Evolutionary conservation across 352 stramenopile species (phyloP).

Genomic region (Pythium rhizo-oryzae): DNA sequence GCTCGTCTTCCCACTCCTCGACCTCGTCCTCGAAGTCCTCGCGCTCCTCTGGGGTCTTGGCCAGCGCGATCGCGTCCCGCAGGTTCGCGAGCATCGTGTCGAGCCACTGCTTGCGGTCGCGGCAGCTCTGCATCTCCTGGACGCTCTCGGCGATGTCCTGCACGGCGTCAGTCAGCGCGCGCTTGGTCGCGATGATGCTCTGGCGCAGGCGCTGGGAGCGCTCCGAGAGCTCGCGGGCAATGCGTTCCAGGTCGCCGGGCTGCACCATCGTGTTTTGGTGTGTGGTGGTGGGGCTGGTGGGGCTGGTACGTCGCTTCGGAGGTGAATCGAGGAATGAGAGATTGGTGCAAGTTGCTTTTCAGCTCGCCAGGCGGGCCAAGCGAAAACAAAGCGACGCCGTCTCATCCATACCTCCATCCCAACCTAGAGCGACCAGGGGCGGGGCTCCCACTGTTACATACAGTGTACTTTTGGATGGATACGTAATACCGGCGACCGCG

Average conservation of each 20-base stretch:
- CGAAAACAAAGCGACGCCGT: not conserved
- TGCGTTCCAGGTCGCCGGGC: slow-evolving; percentile 22
- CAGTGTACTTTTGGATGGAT: not conserved
- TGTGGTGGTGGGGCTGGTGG: not conserved
- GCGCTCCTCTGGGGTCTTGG: slow-evolving; percentile 21
- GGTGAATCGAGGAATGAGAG: slow-evolving; percentile 25
- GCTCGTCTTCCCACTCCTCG: slow-evolving; percentile 29
- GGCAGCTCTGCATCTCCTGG: slow-evolving; percentile 23
- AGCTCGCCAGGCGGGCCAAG: too few relatives aligned
- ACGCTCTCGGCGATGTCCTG: slow-evolving; percentile 26
- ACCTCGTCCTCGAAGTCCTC: slow-evolving; percentile 25
- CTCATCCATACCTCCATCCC: not conserved
- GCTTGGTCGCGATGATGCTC: slow-evolving; percentile 29
- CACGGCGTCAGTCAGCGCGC: slow-evolving; percentile 21
- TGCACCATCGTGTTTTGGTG: slow-evolving; percentile 10
- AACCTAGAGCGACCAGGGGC: not conserved
- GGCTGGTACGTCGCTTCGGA: not conserved
- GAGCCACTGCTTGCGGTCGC: slow-evolving; percentile 24
- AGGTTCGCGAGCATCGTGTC: slow-evolving; percentile 24
- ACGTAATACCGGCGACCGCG: not conserved
- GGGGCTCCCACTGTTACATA: not conserved
- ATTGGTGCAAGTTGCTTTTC: not conserved
- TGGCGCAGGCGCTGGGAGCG: slow-evolving; percentile 24
- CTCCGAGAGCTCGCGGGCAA: slow-evolving; percentile 26
- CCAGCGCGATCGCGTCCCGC: slow-evolving; percentile 12